Conservation (phyloP, 1,139 yeast species). For the Pichia sp. region DNA sequence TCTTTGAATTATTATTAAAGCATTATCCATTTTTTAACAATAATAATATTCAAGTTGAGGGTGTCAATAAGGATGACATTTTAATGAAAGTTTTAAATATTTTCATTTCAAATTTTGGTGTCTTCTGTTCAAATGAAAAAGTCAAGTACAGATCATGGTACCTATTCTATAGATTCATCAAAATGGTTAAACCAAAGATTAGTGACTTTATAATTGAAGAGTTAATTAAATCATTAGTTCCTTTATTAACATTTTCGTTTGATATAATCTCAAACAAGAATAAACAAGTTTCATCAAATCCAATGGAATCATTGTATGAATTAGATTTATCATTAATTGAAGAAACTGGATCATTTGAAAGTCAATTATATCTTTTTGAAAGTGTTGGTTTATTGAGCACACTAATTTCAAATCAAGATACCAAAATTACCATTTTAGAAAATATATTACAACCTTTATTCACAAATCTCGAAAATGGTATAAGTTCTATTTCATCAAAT, state of each 20-base stretch:
- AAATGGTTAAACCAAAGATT: constrained; percentile 62
- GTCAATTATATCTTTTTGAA: constrained; percentile 80
- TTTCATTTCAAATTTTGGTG: constrained; percentile 74
- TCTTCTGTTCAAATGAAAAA: constrained; percentile 63
- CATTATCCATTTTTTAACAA: constrained; percentile 62
- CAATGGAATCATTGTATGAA: constrained; percentile 8
- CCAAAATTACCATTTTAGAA: constrained; percentile 48
- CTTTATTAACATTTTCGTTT: constrained; percentile 25
- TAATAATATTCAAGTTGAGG: constrained; percentile 32
- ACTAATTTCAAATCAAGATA: constrained; percentile 34
- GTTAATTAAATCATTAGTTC: constrained; percentile 35
- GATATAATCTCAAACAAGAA: constrained; percentile 20
- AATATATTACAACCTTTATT: constrained; percentile 73
- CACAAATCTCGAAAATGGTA: constrained; percentile 61
- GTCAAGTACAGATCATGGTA: constrained; percentile 90
- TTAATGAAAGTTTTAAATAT: constrained; percentile 62
- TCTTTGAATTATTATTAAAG: constrained; percentile 79
- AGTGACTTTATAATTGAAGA: constrained; percentile 45
- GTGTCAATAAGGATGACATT: constrained; percentile 41
- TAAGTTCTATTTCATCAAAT: constrained; percentile 33
- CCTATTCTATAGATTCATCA: constrained; percentile 74
- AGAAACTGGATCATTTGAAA: constrained; percentile 57
- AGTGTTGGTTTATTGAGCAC: constrained; percentile 63
- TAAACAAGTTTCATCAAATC: constrained; percentile 8
- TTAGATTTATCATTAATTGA: constrained; percentile 39